phyloP scores from a whole-genome alignment of 768 basidiomycete genomes.

The Leccinum barrowsii region DNA sequence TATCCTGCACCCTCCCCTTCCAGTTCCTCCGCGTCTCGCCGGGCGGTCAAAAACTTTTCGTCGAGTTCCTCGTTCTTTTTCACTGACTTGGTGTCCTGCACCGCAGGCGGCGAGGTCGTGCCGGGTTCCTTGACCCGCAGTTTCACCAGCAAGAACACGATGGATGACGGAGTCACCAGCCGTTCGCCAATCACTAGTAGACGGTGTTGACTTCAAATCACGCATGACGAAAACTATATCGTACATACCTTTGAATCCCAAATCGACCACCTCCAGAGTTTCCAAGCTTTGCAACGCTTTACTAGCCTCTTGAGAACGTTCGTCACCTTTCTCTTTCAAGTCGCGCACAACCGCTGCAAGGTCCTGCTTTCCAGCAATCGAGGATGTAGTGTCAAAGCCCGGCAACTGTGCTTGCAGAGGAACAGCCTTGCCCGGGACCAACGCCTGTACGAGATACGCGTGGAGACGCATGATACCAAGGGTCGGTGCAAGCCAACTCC shows the following conservation, averaged over 20 bases:
- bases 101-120: constrained; percentile 28
- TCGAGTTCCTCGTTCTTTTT: constrained; percentile 58
- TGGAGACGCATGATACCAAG: constrained; percentile 79
- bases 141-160: constrained; percentile 85
- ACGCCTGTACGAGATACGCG: constrained; percentile 79
- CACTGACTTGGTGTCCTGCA: constrained; percentile 40
- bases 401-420: constrained; percentile 74
- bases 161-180: constrained; percentile 79
- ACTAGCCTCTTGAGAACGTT: constrained; percentile 29
- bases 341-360: constrained; percentile 15
- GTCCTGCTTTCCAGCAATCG: constrained; percentile 25
- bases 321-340: constrained; percentile 17
- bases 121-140: constrained; percentile 66
- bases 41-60: constrained; percentile 62
- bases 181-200: constrained; percentile 83
- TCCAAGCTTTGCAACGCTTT: constrained; percentile 72
- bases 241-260: constrained; percentile 75
- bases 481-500: constrained; percentile 85
- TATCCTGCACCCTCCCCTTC: constrained; percentile 45
- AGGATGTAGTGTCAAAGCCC: constrained; percentile 46
- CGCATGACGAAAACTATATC: not conserved
- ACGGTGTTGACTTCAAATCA: constrained; percentile 2
- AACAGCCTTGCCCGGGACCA: constrained; percentile 51
- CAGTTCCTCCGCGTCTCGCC: constrained; percentile 61
- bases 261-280: constrained; percentile 72